phyloP scores from a whole-genome alignment of 1,139 yeast genomes.

The Candida smagusa region DNA sequence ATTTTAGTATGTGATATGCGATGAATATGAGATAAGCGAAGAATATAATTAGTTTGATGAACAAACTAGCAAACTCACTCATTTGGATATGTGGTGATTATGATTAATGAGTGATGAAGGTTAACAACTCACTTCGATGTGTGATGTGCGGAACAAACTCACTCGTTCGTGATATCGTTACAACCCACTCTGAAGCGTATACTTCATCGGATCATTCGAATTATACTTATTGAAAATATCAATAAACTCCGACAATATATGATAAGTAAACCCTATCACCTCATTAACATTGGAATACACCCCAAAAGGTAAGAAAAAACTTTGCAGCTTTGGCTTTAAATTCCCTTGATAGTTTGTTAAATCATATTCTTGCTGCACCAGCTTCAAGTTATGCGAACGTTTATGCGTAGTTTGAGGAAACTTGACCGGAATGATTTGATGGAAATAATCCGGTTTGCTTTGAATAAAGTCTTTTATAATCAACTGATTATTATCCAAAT shows the following conservation, averaged over 20 bases:
- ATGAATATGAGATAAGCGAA: too few relatives aligned
- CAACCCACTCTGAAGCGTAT: constrained; percentile 13
- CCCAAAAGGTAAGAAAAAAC: constrained; percentile 38
- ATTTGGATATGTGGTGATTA: too few relatives aligned
- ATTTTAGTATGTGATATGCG: too few relatives aligned
- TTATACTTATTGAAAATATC: constrained; percentile 22
- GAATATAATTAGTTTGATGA: too few relatives aligned
- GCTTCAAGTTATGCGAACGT: constrained; percentile 15
- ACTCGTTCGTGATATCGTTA: too few relatives aligned
- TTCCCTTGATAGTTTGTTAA: constrained; percentile 8
- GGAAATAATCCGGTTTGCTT: constrained; percentile 26
- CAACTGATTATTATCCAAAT: constrained; percentile 21
- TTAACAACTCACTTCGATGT: too few relatives aligned
- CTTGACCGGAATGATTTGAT: constrained; percentile 25
- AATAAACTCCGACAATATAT: constrained; percentile 30
- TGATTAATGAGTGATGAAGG: too few relatives aligned
- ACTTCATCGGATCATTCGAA: constrained; percentile 14
- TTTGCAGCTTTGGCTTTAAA: constrained; percentile 17
- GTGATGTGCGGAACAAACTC: too few relatives aligned
- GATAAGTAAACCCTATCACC: constrained; percentile 29
- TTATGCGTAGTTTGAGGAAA: constrained; percentile 37
- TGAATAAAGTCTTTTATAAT: constrained; percentile 24
- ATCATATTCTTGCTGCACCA: constrained; percentile 11
- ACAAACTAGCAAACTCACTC: too few relatives aligned
- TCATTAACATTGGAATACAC: constrained; percentile 34